phyloP scores from a whole-genome alignment of 345 rosid genomes.

The Hypericum perforatum region DNA sequence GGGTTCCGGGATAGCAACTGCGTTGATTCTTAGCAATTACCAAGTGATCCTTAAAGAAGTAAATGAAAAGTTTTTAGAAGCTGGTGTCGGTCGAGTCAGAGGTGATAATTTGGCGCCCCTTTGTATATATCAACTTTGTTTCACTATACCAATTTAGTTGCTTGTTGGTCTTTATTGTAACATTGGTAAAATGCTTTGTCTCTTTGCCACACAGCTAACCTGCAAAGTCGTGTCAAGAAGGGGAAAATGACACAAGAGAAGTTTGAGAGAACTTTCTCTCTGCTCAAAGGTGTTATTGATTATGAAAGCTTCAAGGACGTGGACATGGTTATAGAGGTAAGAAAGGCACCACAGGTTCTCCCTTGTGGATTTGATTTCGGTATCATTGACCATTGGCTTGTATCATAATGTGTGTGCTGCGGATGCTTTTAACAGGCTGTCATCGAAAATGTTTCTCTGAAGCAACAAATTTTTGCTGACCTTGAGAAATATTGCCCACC shows the following conservation, averaged over 20 bases:
- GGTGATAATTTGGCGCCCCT: conserved; percentile 27
- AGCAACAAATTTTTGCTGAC: conserved; percentile 91
- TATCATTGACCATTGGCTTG: too few relatives aligned
- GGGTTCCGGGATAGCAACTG: conserved; percentile 28
- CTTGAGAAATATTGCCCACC: conserved; percentile 10
- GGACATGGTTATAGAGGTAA: conserved; percentile 96
- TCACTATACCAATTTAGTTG: not conserved
- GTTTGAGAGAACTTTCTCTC: conserved; percentile 69
- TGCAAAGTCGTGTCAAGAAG: conserved; percentile 82
- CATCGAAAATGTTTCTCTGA: conserved; percentile 75
- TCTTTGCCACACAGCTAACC: conserved; percentile 46
- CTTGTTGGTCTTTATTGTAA: conserved; percentile 2
- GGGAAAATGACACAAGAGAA: conserved; percentile 70
- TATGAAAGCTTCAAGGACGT: conserved; percentile 81
- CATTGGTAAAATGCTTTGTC: conserved; percentile 10
- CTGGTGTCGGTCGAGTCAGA: conserved; percentile 75
- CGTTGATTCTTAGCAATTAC: conserved; percentile 70
- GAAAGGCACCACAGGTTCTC: conserved; percentile 5
- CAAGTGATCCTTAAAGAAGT: conserved; percentile 85
- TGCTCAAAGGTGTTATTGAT: conserved; percentile 69
- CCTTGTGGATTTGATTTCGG: not conserved
- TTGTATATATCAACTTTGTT: not conserved
- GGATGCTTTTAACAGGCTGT: conserved; percentile 70
- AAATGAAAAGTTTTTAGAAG: conserved; percentile 73
- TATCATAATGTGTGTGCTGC: conserved; percentile 7